Evolutionary conservation across 345 rosid genomes (phyloP).

Genomic region (Brassica nigra): DNA sequence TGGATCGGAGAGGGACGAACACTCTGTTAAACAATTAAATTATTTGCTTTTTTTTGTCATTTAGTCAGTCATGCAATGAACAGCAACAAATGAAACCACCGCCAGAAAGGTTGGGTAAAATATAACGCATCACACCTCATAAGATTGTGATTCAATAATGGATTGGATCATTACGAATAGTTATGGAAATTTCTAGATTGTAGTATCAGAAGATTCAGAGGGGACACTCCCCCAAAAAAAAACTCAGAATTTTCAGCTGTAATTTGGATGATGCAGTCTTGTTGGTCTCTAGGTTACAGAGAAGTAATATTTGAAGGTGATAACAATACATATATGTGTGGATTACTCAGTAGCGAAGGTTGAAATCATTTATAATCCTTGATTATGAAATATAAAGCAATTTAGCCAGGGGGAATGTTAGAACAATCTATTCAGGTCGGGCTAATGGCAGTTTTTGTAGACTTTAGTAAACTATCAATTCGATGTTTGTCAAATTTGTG

Average conservation of each 20-base stretch:
- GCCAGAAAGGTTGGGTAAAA: neutral
- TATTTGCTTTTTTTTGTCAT: neutral
- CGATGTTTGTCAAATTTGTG: neutral
- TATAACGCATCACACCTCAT: too few species aligned
- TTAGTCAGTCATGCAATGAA: neutral
- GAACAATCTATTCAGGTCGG: neutral
- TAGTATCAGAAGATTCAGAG: neutral
- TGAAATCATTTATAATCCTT: neutral
- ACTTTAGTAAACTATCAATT: neutral
- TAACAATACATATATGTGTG: neutral
- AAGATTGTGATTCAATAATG: neutral
- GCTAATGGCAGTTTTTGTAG: neutral
- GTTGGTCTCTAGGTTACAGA: neutral
- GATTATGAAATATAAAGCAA: neutral
- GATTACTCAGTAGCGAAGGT: neutral
- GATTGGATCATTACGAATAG: neutral
- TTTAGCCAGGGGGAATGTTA: neutral
- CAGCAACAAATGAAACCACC: neutral
- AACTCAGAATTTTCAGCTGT: neutral
- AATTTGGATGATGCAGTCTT: neutral
- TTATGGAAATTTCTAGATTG: neutral
- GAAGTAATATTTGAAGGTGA: neutral
- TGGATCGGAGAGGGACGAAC: conserved; percentile 11
- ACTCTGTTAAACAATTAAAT: conserved; percentile 12
- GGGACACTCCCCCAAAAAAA: neutral